These are phyloP conservation scores for Daldinia vernicosa DNA, from an alignment of 495 filamentous ascomycete species.

Conservation along the genomic window DNA sequence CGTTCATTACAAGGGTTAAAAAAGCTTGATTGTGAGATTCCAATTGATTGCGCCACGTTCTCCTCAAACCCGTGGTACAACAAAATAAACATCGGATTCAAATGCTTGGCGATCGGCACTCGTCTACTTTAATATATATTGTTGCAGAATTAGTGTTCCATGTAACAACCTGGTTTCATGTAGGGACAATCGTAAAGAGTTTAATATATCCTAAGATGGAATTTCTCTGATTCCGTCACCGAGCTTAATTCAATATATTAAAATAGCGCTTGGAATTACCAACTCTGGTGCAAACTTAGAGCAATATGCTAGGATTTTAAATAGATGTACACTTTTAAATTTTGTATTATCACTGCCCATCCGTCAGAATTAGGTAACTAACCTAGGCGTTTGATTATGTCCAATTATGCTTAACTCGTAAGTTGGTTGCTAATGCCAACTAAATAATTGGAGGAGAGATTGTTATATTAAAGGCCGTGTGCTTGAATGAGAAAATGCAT, in stretches of 20 bases:
- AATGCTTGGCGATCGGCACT: background rate
- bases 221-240: background rate
- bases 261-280: background rate
- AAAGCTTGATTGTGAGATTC: slow-evolving; percentile 2
- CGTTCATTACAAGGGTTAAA: background rate
- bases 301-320: no score
- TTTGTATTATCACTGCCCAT: no score
- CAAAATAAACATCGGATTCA: slow-evolving; percentile 1
- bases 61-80: background rate
- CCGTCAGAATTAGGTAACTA: no score
- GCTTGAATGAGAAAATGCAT: no score
- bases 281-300: background rate
- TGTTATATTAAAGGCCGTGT: no score
- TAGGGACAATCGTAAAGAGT: background rate
- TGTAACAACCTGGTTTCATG: background rate
- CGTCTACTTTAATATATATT: background rate
- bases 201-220: background rate
- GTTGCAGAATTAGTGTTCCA: background rate
- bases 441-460: no score
- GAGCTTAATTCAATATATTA: background rate
- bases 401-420: no score
- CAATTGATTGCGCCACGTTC: slow-evolving; percentile 3
- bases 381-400: no score
- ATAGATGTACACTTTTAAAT: no score
- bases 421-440: no score